These are phyloP conservation scores for Colletotrichum sp. DNA, from an alignment of 2,329 filamentous ascomycete species.

Conservation along the genomic window DNA sequence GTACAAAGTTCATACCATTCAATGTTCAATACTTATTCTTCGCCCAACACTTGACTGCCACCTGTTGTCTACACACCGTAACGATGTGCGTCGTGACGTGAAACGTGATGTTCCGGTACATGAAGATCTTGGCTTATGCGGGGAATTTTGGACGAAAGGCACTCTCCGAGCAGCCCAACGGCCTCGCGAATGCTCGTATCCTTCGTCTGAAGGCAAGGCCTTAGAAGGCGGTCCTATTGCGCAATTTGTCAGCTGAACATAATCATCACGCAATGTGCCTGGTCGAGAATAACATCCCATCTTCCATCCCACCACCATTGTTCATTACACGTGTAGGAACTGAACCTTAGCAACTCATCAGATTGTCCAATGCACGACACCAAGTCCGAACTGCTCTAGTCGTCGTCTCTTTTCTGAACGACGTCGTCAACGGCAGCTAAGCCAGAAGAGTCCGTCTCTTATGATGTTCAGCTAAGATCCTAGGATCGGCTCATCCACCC, in stretches of 20 bases:
- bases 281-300: not conserved
- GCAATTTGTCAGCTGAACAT: not conserved
- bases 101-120: not conserved
- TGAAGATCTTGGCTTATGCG: not conserved
- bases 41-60: not conserved
- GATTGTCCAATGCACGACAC: not conserved
- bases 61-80: not conserved
- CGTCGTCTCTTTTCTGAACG: not conserved
- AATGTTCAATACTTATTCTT: slow-evolving; percentile 21
- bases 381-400: not conserved
- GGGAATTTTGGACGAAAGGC: not conserved
- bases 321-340: not conserved
- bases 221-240: not conserved
- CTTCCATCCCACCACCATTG: not conserved
- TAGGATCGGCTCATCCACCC: not conserved
- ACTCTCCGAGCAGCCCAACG: not conserved
- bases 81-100: not conserved
- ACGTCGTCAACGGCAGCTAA: not conserved
- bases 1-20: slow-evolving; percentile 18
- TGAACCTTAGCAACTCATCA: not conserved
- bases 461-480: not conserved
- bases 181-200: not conserved
- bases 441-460: not conserved
- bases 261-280: not conserved
- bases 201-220: not conserved